Conservation (phyloP, 2,329 filamentous ascomycete species). For the Arthrinium puccinioides region DNA sequence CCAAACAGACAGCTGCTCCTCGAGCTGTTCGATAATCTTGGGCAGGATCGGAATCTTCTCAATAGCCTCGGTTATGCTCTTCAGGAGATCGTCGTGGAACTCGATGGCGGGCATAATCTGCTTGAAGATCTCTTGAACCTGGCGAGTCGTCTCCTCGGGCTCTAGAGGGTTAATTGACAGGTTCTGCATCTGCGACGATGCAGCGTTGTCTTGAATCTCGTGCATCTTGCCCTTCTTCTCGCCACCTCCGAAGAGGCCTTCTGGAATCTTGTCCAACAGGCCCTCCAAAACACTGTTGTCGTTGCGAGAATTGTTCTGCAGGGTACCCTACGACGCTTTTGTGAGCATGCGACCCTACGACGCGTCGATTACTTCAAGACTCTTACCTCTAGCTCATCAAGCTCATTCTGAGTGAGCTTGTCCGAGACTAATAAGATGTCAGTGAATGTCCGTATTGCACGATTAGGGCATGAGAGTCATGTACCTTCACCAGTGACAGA, state of each 20-base stretch:
- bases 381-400: slow-evolving; percentile 85
- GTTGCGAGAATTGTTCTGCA: slow-evolving; percentile 54
- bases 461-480: slow-evolving; percentile 6
- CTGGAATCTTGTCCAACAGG: slow-evolving; percentile 74
- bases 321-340: too few species aligned
- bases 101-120: slow-evolving; percentile 86
- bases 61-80: slow-evolving; percentile 68
- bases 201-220: slow-evolving; percentile 70
- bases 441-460: too few species aligned
- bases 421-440: slow-evolving; percentile 67
- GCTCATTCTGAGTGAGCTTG: slow-evolving; percentile 85
- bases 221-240: slow-evolving; percentile 70
- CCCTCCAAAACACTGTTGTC: slow-evolving; percentile 72
- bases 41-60: slow-evolving; percentile 81
- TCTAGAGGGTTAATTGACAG: slow-evolving; percentile 67
- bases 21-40: slow-evolving; percentile 76
- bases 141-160: slow-evolving; percentile 76
- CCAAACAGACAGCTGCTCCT: slow-evolving; percentile 82
- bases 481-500: slow-evolving; percentile 67
- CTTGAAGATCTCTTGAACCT: slow-evolving; percentile 64
- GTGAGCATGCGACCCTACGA: too few species aligned
- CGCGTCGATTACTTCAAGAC: too few species aligned
- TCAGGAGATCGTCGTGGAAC: slow-evolving; percentile 85
- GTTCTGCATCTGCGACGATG: slow-evolving; percentile 68
- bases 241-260: slow-evolving; percentile 69